Conservation (phyloP, 257 asterid genomes). For the Knoxia roxburghii region DNA sequence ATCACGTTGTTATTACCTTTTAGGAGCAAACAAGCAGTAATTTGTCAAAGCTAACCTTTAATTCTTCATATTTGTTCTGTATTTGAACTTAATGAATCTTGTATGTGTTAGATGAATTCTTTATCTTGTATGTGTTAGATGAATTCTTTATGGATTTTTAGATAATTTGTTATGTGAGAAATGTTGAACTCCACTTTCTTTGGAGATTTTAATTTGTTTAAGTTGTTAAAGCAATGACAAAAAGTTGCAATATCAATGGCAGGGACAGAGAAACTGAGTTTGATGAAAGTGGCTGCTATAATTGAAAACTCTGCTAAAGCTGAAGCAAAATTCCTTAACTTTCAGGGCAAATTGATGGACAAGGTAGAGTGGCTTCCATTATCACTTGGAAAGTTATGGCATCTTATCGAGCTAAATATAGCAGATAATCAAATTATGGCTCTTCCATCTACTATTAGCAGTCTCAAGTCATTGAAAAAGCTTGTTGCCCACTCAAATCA, state of each 20-base stretch:
- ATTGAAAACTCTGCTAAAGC: constrained; percentile 49
- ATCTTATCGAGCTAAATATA: constrained; percentile 45
- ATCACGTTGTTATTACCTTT: not conserved
- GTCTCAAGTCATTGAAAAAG: constrained; percentile 46
- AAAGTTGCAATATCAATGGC: constrained; percentile 26
- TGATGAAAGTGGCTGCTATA: constrained; percentile 56
- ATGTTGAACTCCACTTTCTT: not conserved
- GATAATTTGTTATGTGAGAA: not conserved
- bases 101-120: not conserved
- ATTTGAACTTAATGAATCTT: not conserved
- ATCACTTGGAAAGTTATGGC: constrained; percentile 63
- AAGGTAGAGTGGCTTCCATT: constrained; percentile 86
- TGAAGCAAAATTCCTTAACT: constrained; percentile 48
- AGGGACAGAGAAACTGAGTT: constrained; percentile 38
- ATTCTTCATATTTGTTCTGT: not conserved
- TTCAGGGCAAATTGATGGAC: constrained; percentile 60
- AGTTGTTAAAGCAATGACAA: constrained; percentile 3
- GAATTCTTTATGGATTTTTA: not conserved
- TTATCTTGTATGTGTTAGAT: not conserved
- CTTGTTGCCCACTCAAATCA: constrained; percentile 66
- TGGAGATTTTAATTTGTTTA: not conserved
- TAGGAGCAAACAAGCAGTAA: too few species aligned
- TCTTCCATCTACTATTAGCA: constrained; percentile 54
- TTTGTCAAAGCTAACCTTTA: not conserved
- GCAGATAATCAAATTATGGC: constrained; percentile 77